These are phyloP conservation scores for Pyrenophora teres DNA, from an alignment of 2,329 filamentous ascomycete species.

Conservation along the genomic window DNA sequence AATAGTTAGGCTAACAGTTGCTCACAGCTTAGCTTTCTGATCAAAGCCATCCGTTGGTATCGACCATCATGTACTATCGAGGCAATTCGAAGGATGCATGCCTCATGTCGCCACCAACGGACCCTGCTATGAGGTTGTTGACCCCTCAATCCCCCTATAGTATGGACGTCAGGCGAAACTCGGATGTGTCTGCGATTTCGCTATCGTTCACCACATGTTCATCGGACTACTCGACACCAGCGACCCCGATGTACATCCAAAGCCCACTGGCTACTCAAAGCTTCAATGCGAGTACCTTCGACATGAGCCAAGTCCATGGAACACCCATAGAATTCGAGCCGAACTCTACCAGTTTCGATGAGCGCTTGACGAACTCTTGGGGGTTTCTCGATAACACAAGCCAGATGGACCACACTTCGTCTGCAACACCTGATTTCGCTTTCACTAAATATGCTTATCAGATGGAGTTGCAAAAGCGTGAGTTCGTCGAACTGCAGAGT, in stretches of 20 bases:
- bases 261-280: constrained; percentile 30
- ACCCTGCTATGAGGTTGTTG: constrained; percentile 28
- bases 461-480: constrained; percentile 7
- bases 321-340: constrained; percentile 14
- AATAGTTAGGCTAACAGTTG: constrained; percentile 2
- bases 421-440: constrained; percentile 7
- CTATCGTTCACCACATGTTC: constrained; percentile 20
- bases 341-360: constrained; percentile 12
- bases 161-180: constrained; percentile 37
- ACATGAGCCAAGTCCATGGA: constrained; percentile 23
- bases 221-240: constrained; percentile 33
- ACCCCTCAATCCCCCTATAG: constrained; percentile 34
- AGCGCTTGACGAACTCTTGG: constrained; percentile 11
- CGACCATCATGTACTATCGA: constrained; percentile 14
- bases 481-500: constrained; percentile 5
- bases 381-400: background rate
- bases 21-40: constrained; percentile 1
- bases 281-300: constrained; percentile 22
- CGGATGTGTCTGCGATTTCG: constrained; percentile 36
- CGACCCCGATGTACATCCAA: constrained; percentile 33
- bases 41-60: constrained; percentile 14
- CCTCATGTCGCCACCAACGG: constrained; percentile 24
- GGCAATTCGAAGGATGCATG: constrained; percentile 26
- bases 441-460: background rate
- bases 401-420: background rate